Evolutionary conservation across 208 protist species (phyloP).

Genomic region (Phytomonas sp.): DNA sequence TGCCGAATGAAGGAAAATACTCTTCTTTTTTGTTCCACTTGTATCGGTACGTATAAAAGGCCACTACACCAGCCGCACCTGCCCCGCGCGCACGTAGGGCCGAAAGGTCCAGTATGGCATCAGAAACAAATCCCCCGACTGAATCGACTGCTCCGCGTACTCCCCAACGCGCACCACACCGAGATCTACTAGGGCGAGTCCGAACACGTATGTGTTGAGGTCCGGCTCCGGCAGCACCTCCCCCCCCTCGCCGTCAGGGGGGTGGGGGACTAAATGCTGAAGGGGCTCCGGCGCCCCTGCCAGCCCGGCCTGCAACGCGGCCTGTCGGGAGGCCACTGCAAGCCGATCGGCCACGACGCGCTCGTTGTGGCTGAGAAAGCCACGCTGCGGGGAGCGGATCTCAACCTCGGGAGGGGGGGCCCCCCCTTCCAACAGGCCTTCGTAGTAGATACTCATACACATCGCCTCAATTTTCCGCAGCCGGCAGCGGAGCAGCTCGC

Average conservation of each 20-base stretch:
- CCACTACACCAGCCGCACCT: constrained; percentile 54
- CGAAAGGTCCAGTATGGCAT: constrained; percentile 67
- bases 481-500: constrained; percentile 70
- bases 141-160: constrained; percentile 56
- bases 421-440: constrained; percentile 13
- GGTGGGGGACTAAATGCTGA: constrained; percentile 56
- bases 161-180: constrained; percentile 69
- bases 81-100: constrained; percentile 59
- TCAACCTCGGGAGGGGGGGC: constrained; percentile 3
- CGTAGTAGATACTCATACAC: constrained; percentile 55
- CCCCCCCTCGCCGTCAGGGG: constrained; percentile 53
- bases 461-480: constrained; percentile 78
- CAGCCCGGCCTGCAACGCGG: constrained; percentile 46
- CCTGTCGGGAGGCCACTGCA: constrained; percentile 25
- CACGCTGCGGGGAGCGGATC: constrained; percentile 37
- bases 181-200: constrained; percentile 65
- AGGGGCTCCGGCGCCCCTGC: constrained; percentile 43
- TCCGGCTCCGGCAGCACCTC: constrained; percentile 75
- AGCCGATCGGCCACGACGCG: constrained; percentile 63
- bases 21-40: background rate
- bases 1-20: background rate
- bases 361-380: constrained; percentile 54
- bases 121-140: constrained; percentile 74
- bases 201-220: constrained; percentile 72
- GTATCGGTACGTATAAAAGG: background rate